Evolutionary conservation across 805 yeast species (phyloP).

Genomic region (Metschnikowia sp.): DNA sequence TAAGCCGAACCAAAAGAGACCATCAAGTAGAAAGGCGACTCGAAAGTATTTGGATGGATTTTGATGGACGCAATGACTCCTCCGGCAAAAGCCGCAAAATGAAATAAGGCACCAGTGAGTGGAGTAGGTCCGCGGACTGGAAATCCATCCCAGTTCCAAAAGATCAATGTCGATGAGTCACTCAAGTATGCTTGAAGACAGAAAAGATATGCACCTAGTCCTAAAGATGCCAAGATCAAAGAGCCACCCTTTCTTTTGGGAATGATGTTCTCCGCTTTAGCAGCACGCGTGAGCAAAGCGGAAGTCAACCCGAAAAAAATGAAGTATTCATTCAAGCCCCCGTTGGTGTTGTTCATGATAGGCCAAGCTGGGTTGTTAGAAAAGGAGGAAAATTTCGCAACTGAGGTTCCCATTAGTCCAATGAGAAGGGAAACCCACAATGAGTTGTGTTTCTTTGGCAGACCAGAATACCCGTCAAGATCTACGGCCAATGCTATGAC

Average conservation of each 20-base stretch:
- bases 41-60: slow-evolving; percentile 20
- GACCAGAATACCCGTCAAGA: slow-evolving; percentile 32
- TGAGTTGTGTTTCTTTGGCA: slow-evolving; percentile 35
- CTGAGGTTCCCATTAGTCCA: slow-evolving; percentile 72
- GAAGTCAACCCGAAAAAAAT: slow-evolving; percentile 58
- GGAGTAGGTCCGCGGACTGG: slow-evolving; percentile 87
- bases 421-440: slow-evolving; percentile 57
- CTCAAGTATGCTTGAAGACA: slow-evolving; percentile 69
- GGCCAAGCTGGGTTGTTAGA: slow-evolving; percentile 98
- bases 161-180: slow-evolving; percentile 82
- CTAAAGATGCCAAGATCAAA: slow-evolving; percentile 51
- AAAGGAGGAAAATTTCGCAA: slow-evolving; percentile 69
- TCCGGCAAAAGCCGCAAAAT: slow-evolving; percentile 53
- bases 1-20: slow-evolving; percentile 48
- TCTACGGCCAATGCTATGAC: slow-evolving; percentile 58
- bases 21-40: slow-evolving; percentile 32
- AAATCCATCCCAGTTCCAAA: slow-evolving; percentile 96
- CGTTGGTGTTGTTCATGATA: slow-evolving; percentile 77
- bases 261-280: background rate
- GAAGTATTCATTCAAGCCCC: slow-evolving; percentile 80
- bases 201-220: slow-evolving; percentile 75
- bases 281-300: slow-evolving; percentile 57
- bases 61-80: slow-evolving; percentile 43
- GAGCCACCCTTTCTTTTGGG: slow-evolving; percentile 37
- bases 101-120: slow-evolving; percentile 73